phyloP scores from a whole-genome alignment of 768 basidiomycete species.

The Kwoniella sp. region DNA sequence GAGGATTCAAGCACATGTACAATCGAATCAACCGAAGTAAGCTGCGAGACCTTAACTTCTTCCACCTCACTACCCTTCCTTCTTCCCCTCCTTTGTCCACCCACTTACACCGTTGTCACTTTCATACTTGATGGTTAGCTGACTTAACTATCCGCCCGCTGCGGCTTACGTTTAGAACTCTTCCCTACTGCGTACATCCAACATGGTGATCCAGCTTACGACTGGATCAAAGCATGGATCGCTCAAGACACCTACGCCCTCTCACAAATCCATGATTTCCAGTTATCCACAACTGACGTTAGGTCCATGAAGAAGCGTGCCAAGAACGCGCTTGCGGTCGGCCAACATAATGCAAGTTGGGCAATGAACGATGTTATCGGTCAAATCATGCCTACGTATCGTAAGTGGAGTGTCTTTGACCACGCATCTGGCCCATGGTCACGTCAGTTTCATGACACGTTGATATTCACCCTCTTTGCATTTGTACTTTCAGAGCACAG shows the following conservation, averaged over 20 bases:
- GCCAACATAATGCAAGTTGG: conserved; percentile 33
- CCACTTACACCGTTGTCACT: too few relatives aligned
- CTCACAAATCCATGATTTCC: conserved; percentile 34
- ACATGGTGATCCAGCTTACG: conserved; percentile 29
- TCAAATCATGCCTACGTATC: conserved; percentile 33
- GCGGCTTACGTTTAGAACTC: too few relatives aligned
- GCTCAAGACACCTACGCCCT: conserved; percentile 40
- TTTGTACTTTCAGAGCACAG: conserved; percentile 5
- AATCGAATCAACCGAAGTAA: conserved; percentile 6
- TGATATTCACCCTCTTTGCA: too few relatives aligned
- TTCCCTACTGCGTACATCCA: conserved; percentile 41
- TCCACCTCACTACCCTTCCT: background rate
- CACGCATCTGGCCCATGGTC: background rate
- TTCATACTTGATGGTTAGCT: too few relatives aligned
- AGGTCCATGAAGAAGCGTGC: conserved; percentile 16
- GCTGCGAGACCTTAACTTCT: too few relatives aligned
- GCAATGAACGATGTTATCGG: conserved; percentile 28
- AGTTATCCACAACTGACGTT: conserved; percentile 30
- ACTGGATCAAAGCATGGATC: conserved; percentile 39
- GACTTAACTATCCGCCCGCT: too few relatives aligned
- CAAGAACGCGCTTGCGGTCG: conserved; percentile 14
- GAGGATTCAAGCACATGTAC: background rate
- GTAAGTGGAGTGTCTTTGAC: conserved; percentile 11
- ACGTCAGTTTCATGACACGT: background rate
- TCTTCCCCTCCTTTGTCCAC: background rate